Base-by-base conservation (phyloP, 2,329 filamentous ascomycete genomes). In the Didymella pomorum region DNA sequence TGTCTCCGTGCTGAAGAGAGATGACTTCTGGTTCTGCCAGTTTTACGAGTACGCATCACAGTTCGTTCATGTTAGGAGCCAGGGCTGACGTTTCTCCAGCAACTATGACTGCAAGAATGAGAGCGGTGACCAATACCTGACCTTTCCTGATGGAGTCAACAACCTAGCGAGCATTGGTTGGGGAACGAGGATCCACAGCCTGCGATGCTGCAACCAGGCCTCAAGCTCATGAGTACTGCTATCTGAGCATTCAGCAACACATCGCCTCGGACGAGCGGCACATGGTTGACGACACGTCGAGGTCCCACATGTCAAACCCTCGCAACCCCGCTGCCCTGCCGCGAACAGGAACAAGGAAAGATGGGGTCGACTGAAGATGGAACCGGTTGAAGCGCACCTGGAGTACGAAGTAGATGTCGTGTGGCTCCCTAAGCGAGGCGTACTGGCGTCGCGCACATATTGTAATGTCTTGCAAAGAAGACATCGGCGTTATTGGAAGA, bases 11-110 rank as follows among this genome's bases (percentile, higher is more conserved):
- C 48, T 71, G 33, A 57, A 33, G 16, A 56, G 73, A 14, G 60
- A 62, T 16, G 73, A 76, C 48, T 63, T 63, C 29, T 76, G 73
- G 73, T 72, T 63, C n/a, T 76, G 73, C 54, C 63, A 64, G 31
- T 74, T 76, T 21, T 76, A 67, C 33, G 70, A 75, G 73, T 76
- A 67, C 9, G 73, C 23, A 3, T 6, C 16, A 20, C n/a, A 11
- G 10, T 18, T 31, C 9, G 7, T 4, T 20, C 11, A 12, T 12
- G 3, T 21, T 26, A 25, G 20, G 12, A 33, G 29, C 8, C 2
- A 9, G 26, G 7, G 37, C 62, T 69, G 26, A 71, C 51, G 20
- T 4, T 3, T 31, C 8, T 10, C 35, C 39, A 76, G 73, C 45
- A 75, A 74, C 49, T 75, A 75, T 44, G 67, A 70, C 21, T 76